Evolutionary conservation across 2,329 filamentous ascomycete genomes (phyloP).

Genomic region (Xylaria sp.): DNA sequence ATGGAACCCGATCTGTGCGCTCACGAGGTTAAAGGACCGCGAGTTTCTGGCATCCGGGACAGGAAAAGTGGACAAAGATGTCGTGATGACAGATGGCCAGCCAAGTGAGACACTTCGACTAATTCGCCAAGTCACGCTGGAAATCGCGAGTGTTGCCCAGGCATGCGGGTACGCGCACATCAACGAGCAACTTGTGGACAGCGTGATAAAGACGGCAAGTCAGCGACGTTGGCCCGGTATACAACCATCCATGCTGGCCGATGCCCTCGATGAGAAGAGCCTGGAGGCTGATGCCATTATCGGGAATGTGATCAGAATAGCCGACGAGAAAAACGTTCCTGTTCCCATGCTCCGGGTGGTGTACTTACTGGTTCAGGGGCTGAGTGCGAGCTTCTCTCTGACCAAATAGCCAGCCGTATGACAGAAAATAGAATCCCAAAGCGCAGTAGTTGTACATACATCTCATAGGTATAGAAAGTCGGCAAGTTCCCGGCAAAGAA

Average conservation of each 20-base stretch:
- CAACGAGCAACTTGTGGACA: conserved; percentile 29
- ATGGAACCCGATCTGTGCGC: conserved; percentile 53
- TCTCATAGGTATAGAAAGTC: background rate
- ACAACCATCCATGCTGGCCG: conserved; percentile 33
- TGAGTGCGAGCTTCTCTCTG: conserved; percentile 27
- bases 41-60: conserved; percentile 35
- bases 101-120: conserved; percentile 21
- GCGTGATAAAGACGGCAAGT: conserved; percentile 24
- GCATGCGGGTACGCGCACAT: conserved; percentile 31
- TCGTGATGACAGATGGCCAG: conserved; percentile 2
- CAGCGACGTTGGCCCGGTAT: conserved; percentile 25
- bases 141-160: conserved; percentile 32
- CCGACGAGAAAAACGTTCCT: conserved; percentile 25
- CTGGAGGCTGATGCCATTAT: conserved; percentile 34
- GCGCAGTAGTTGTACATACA: background rate
- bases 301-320: conserved; percentile 31
- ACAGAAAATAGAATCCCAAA: background rate
- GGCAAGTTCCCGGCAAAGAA: background rate
- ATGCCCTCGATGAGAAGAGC: conserved; percentile 26
- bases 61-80: background rate
- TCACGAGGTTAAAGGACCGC: conserved; percentile 43
- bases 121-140: conserved; percentile 32
- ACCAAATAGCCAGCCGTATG: conserved; percentile 5
- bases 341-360: conserved; percentile 35
- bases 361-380: conserved; percentile 36